Evolutionary conservation across 192 early-diverging fungal species (phyloP).

Genomic region (Powellomyces hirtus): DNA sequence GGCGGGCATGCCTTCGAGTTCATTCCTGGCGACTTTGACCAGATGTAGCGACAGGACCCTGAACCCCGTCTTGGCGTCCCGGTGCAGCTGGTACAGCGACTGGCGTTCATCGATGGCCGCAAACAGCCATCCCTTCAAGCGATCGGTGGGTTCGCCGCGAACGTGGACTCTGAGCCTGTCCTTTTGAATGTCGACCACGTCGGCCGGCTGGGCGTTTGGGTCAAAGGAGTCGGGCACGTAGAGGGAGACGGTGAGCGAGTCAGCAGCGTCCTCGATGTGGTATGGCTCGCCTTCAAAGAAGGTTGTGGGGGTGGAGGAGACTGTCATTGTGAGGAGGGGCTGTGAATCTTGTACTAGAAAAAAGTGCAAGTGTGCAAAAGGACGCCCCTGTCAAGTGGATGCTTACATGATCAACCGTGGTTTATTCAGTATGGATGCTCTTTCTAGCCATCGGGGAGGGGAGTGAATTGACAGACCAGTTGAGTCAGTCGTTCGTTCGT

Average conservation of each 20-base stretch:
- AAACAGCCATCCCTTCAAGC: slow-evolving; percentile 33
- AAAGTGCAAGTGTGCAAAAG: too few relatives aligned
- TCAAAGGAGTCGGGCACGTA: slow-evolving; percentile 6
- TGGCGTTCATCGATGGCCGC: slow-evolving; percentile 20
- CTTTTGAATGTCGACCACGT: slow-evolving; percentile 18
- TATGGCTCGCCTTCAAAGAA: slow-evolving; percentile 22
- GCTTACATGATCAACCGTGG: too few relatives aligned
- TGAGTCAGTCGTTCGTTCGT: too few relatives aligned
- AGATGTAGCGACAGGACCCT: slow-evolving; percentile 25
- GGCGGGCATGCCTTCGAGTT: background rate
- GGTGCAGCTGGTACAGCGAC: slow-evolving; percentile 19
- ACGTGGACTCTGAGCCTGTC: slow-evolving; percentile 14
- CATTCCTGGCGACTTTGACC: slow-evolving; percentile 4
- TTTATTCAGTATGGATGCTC: too few relatives aligned
- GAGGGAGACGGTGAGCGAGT: slow-evolving; percentile 7
- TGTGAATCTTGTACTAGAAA: too few relatives aligned
- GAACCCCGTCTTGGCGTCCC: slow-evolving; percentile 1
- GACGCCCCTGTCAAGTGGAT: too few relatives aligned
- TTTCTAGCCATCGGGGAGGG: too few relatives aligned
- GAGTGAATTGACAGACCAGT: too few relatives aligned
- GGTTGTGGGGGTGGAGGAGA: background rate
- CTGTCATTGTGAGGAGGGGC: background rate
- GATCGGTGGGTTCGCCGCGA: background rate
- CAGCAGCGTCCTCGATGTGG: background rate
- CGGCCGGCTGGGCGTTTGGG: slow-evolving; percentile 7